Base-by-base conservation (phyloP, 2,329 filamentous ascomycete species). In the Alternaria angustiovoidea region DNA sequence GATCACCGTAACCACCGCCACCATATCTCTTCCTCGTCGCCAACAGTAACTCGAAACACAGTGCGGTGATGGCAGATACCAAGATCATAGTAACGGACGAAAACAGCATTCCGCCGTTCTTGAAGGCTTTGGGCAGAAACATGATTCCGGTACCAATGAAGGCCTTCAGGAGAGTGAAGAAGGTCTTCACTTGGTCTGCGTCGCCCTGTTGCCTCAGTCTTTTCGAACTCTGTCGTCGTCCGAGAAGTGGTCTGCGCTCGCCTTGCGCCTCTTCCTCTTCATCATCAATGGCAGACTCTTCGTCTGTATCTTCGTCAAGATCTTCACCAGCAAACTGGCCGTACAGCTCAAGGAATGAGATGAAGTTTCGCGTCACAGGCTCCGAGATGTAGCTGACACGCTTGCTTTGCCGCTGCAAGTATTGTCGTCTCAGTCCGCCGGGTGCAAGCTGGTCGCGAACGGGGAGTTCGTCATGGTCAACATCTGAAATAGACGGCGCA, bases 121-220 rank as follows among this genome's bases (percentile, higher is more conserved):
- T 87, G 79, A 93, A 93, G 0, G 91, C 91, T 73, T 92, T 93
- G 47, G 91, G 91, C 44, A 93, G 76, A 72, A 93, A 93, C 88
- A 93, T 92, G 75, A 93, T 93, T 62, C 91, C 91, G 0, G 91
- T 93, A 48, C 91, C 91, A 54, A 93, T 86, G 69, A 93, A 93
- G 1, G 91, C 90, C 76, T 93, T 93, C 52, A 93, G 81, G 9
- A 93, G 81, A 0, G 90, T 93, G 75, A 93, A 92, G 78, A 93
- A 93, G 0, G 91, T 89, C 79, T 91, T 91, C 39, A 85, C 79
- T n/a, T 86, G 89, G 53, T 86, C 85, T 2, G 91, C 89, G 69
- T 91, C 88, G 20, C 88, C 89, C 36, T 85, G 81, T 20, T 70
- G 59, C 61, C 76, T 81, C 22, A 84, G 79, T 62, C 75, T 78